Base-by-base conservation (phyloP, 495 filamentous ascomycete genomes). In the Pseudomonodictys pantanalensis region DNA sequence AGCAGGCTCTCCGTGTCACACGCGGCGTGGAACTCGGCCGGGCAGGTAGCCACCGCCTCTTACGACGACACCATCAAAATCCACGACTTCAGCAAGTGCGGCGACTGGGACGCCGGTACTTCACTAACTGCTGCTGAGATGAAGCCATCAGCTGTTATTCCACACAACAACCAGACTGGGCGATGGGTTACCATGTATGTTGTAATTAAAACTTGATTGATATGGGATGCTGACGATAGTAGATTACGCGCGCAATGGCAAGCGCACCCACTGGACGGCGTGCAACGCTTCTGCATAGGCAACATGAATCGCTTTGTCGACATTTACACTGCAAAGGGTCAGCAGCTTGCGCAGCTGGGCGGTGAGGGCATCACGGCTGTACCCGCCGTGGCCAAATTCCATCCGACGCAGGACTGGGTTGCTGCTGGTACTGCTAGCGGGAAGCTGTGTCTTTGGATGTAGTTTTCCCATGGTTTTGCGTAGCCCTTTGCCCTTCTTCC, bases 261-360 rank as follows among this genome's bases (percentile, higher is more conserved):
- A 72, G 71, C 78, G 18, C 81, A 80, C 48, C 93, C 93, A 0
- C 76, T 78, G 33, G 87, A 91, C 46, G 83, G 83, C 23, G 81
- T 91, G 5, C 86, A 95, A 52, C 87, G 89, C 45, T 90, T 97
- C 72, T 91, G 85, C 42, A 92, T 98, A 57, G 95, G 89, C 0
- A 97, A 96, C 69, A 97, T 97, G 93, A 96, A 96, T 69, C 84
- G 93, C 18, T 97, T 96, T 62, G 88, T 97, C 2, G 93, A 98
- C 70, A 81, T 98, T 6, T 97, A 86, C 71, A 86, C 84, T 11
- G 75, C 79, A 9, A 77, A 83, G 29, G 93, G 93, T 1, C 85
- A 93, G 67, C 92, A 97, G 72, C 77, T 98, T 30, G 95, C 90
- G 3, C 92, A 97, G 75, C 77, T 98, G 6, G 88, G 85, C 2